These are phyloP conservation scores for Lachnum nothofagi DNA, from an alignment of 2,329 filamentous ascomycete genomes.

Conservation along the genomic window DNA sequence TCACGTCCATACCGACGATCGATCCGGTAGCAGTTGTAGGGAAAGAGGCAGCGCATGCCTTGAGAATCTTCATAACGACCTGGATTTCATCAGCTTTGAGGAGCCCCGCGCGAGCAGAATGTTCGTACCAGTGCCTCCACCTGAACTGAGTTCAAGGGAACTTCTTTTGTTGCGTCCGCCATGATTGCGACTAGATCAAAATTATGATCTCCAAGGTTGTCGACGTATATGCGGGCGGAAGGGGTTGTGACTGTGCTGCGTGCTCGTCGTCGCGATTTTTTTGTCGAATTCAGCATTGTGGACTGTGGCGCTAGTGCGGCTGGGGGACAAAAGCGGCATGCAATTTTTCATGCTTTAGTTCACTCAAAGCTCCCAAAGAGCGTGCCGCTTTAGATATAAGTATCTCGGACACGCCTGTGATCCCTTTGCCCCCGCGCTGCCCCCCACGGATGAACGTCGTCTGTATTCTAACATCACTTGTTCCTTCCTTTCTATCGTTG, in stretches of 20 bases:
- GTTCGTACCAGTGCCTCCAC: conserved; percentile 82
- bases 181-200: conserved; percentile 38
- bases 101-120: conserved; percentile 31
- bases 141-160: conserved; percentile 79
- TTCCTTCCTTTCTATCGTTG: too few species aligned
- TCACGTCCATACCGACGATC: conserved; percentile 87
- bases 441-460: too few species aligned
- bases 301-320: too few species aligned
- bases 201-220: not conserved
- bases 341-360: too few species aligned
- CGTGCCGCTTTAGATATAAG: too few species aligned
- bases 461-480: too few species aligned
- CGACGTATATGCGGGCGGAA: not conserved
- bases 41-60: conserved; percentile 83
- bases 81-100: conserved; percentile 36
- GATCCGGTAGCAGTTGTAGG: conserved; percentile 85
- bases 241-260: not conserved
- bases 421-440: too few species aligned
- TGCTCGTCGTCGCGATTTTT: not conserved
- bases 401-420: too few species aligned
- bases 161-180: conserved; percentile 57
- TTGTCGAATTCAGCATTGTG: not conserved
- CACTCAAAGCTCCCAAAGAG: too few species aligned
- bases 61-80: conserved; percentile 98
- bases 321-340: too few species aligned